A percentile compares a stretch with the other conserved stretches of the same genome.
These are phyloP conservation scores for Ophiostoma sp. DNA, from an alignment of 2,329 filamentous ascomycete genomes.

Conservation along the genomic window DNA sequence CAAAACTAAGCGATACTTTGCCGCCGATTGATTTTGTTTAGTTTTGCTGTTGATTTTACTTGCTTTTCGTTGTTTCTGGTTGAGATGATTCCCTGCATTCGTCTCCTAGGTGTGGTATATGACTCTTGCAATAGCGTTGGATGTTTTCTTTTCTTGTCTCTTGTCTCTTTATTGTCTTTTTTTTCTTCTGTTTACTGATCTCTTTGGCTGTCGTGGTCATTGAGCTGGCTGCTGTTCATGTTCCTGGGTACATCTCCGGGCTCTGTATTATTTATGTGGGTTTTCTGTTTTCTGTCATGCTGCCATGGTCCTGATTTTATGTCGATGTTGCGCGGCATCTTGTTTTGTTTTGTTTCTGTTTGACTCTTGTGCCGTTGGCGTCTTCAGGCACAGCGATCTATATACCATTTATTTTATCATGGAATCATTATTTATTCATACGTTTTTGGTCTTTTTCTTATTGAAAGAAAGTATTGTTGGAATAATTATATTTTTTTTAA, in stretches of 20 bases:
- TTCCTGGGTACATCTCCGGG: not conserved
- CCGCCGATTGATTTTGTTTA: conserved; percentile 48
- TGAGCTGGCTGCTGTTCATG: not conserved
- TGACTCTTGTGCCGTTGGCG: too few relatives aligned
- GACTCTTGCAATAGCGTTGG: not conserved
- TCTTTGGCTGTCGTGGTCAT: not conserved
- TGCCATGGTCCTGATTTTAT: too few relatives aligned
- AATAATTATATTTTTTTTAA: too few relatives aligned
- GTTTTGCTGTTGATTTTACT: not conserved
- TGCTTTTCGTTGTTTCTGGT: not conserved
- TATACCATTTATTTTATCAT: too few relatives aligned
- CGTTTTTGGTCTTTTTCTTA: too few relatives aligned
- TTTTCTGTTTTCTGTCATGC: not conserved
- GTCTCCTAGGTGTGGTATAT: not conserved
- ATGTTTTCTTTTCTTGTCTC: conserved; percentile 7
- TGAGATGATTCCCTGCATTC: conserved; percentile 4
- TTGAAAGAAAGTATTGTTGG: too few relatives aligned
- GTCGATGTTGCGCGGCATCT: not conserved
- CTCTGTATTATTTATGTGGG: conserved; percentile 2
- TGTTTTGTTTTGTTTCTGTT: too few relatives aligned
- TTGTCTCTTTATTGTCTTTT: not conserved
- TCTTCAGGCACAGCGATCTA: too few relatives aligned
- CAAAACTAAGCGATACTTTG: conserved; percentile 67
- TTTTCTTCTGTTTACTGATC: not conserved
- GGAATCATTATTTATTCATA: too few relatives aligned